Base-by-base conservation (phyloP, 1,284 basidiomycete genomes). In the Fomitopsis palustris region DNA sequence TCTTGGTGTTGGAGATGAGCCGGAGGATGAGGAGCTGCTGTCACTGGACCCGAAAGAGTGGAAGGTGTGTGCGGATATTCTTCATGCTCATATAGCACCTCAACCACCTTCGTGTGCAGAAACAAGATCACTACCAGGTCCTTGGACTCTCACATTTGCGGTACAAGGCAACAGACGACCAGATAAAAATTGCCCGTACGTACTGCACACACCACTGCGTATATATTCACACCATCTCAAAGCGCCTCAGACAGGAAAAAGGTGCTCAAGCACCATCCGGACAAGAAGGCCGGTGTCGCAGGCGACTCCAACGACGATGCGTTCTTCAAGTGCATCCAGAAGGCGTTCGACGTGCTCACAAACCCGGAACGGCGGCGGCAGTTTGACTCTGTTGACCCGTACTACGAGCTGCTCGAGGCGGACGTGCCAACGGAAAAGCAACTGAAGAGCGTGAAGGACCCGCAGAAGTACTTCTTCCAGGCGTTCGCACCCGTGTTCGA, bases 321-420 rank as follows among this genome's bases (percentile, higher is more conserved):
- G 4, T 99, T 99, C 84, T 99, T 99, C 92, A 99, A 99, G 79
- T 99, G 96, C 74, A 98, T 99, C 68, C 90, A 93, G 77, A 99
- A 99, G 76, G 95, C 96, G 21, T 87, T 92, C 76, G 96, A 99
- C 69, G 88, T 95, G 45, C 87, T 99, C 55, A 91, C 88, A 60
- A 84, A 96, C 77, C 74, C 86, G 19, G 95, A 98, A 71, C 89
- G 88, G 69, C 88, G 95, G 64, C 88, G 93, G 54, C 95, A 98
- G 75, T 99, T 98, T 76, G 97, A 99, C 78, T 97, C 94, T 1
- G 92, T 96, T 60, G 96, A 99, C 76, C 92, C 93, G 56, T 72
- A 81, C 61, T 88, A 85, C 69, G 72, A 85, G 47, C 85, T 87
- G 55, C 78, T 92, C 64, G 88, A 96, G 70, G 89, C 93, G 64